phyloP scores from a whole-genome alignment of 306 rosid species.

The Vicia villosa region DNA sequence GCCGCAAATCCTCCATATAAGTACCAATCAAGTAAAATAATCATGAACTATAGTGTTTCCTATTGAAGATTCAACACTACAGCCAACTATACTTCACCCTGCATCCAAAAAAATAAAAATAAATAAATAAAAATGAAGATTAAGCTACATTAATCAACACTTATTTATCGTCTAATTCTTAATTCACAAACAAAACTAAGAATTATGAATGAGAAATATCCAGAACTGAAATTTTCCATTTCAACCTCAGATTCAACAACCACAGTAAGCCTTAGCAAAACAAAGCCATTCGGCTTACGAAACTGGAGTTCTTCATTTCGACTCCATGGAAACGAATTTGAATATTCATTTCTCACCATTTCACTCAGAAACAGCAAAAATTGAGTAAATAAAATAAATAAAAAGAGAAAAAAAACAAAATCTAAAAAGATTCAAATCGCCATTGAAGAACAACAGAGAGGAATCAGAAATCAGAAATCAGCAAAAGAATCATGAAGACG shows the following conservation, averaged over 20 bases:
- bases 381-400: background rate
- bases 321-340: constrained; percentile 39
- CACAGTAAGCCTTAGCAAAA: constrained; percentile 32
- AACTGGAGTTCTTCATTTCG: constrained; percentile 29
- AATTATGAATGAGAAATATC: background rate
- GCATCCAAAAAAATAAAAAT: constrained; percentile 44
- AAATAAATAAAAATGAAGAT: background rate
- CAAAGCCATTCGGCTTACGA: constrained; percentile 21
- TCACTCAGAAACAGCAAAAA: constrained; percentile 31
- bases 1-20: constrained; percentile 20
- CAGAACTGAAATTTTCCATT: background rate
- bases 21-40: constrained; percentile 36
- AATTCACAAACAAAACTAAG: background rate
- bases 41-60: constrained; percentile 29
- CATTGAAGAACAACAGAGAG: constrained; percentile 27
- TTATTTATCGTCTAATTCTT: background rate
- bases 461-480: constrained; percentile 14
- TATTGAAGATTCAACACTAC: constrained; percentile 24
- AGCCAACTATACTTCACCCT: constrained; percentile 45
- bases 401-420: background rate
- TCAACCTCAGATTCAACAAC: constrained; percentile 34
- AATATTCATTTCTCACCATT: constrained; percentile 44
- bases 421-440: constrained; percentile 24
- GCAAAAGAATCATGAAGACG: constrained; percentile 6
- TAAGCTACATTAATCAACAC: constrained; percentile 13